Conservation (phyloP, 2,329 filamentous ascomycete species). For the Blastomyces emzantsi region DNA sequence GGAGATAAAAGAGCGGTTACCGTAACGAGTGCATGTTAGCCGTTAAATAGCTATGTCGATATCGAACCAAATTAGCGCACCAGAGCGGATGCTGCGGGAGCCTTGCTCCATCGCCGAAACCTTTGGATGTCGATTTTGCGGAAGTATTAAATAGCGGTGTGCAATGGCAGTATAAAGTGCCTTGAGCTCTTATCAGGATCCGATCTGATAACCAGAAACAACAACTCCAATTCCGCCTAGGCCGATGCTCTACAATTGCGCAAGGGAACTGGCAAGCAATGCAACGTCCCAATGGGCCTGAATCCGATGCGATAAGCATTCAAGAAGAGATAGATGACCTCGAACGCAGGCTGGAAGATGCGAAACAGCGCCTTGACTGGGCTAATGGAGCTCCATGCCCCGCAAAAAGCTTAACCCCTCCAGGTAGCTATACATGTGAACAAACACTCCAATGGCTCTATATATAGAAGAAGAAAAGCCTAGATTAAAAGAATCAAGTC, state of each 20-base stretch:
- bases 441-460: not conserved
- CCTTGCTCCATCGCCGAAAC: not conserved
- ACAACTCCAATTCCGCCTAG: not conserved
- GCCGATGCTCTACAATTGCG: not conserved
- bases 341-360: slow-evolving; percentile 40
- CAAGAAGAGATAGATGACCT: slow-evolving; percentile 39
- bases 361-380: slow-evolving; percentile 34
- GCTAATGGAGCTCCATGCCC: slow-evolving; percentile 13
- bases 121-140: too few relatives aligned
- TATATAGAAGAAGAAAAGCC: not conserved
- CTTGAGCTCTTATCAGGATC: too few relatives aligned
- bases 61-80: not conserved
- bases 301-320: slow-evolving; percentile 19
- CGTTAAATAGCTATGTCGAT: not conserved
- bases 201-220: not conserved
- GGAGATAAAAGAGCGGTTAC: not conserved
- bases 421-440: not conserved
- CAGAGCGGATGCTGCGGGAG: not conserved
- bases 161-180: not conserved
- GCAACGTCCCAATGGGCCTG: slow-evolving; percentile 18
- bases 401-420: not conserved
- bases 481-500: not conserved
- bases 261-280: not conserved
- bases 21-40: slow-evolving; percentile 5
- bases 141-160: slow-evolving; percentile 4